These are phyloP conservation scores for Kalmusia sp. DNA, from an alignment of 2,329 filamentous ascomycete genomes.

Conservation along the genomic window DNA sequence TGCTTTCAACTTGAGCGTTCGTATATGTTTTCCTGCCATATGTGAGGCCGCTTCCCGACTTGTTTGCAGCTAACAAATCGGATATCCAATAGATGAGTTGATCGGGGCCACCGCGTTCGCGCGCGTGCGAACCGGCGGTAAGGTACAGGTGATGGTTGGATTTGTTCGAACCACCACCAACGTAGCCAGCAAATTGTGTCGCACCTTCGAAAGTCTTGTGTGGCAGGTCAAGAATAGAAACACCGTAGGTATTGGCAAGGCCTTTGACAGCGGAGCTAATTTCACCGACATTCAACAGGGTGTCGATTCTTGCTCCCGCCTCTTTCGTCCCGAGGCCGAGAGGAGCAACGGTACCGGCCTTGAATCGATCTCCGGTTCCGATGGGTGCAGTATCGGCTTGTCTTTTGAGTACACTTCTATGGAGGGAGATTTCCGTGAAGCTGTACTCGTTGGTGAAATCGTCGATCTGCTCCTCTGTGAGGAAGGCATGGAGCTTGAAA, in stretches of 20 bases:
- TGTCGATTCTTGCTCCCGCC: constrained; percentile 42
- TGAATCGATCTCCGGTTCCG: constrained; percentile 50
- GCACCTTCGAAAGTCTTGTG: constrained; percentile 54
- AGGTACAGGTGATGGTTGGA: constrained; percentile 59
- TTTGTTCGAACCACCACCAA: constrained; percentile 53
- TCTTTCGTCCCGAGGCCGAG: constrained; percentile 52
- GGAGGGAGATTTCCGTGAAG: constrained; percentile 26
- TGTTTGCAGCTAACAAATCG: constrained; percentile 63
- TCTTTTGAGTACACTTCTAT: constrained; percentile 32
- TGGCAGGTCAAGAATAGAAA: constrained; percentile 53
- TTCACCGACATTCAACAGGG: constrained; percentile 56
- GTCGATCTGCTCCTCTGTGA: constrained; percentile 39
- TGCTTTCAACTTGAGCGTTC: constrained; percentile 58
- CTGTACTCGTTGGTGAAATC: constrained; percentile 34
- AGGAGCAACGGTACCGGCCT: constrained; percentile 49
- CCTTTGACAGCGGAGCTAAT: constrained; percentile 53
- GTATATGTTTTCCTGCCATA: constrained; percentile 62
- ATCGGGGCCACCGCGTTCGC: constrained; percentile 65
- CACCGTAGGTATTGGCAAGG: constrained; percentile 51
- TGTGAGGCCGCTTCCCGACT: constrained; percentile 56
- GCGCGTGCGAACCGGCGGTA: constrained; percentile 62
- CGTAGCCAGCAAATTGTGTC: constrained; percentile 48
- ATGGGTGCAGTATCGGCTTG: constrained; percentile 39
- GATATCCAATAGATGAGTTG: constrained; percentile 64
- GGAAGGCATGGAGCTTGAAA: constrained; percentile 37